Base-by-base conservation (phyloP, 768 basidiomycete species). In the Pulveroboletus sp. region DNA sequence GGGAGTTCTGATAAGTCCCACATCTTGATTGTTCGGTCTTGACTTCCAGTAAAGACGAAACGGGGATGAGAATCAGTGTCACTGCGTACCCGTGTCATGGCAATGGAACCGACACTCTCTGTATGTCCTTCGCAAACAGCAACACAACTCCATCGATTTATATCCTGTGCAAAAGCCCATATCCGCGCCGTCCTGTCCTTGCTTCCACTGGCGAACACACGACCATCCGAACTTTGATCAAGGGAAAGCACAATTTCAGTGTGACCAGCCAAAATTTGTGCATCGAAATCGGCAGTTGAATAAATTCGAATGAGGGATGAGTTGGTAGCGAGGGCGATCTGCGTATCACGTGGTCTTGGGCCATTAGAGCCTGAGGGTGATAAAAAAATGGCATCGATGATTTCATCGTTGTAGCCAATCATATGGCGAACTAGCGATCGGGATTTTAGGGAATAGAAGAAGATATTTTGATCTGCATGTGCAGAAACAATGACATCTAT, bases 391-490 rank as follows among this genome's bases (percentile, higher is more conserved):
- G 85, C 80, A 60, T 98, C 97, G 43, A 97, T 87, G 56, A 98
- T 94, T 68, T 98, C 95, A 68, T 99, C 97, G 66, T 98, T 98
- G 76, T 87, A 99, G 0, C 97, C 97, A 59, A 98, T 84, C 56
- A 98, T 71, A 58, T 97, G 95, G 16, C 89, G 85, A 2, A 76
- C 72, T 21, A 90, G 70, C 9, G 77, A 71, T 27, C 76, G 77
- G 1, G 81, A 80, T n/a, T 75, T 66, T 8, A 95, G 72, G 2
- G 90, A 93, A 67, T 94, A 84, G 70, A 92, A 92, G 40, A 94
- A 76, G 57, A 99, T 94, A 57, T 98, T 99, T 69, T 98, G 97
- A 67, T 99, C 95, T 20, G 90, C 93, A 64, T 95, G 94, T 14
- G 94, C 73, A 14, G 93, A 90, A 19, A 93, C 75, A 13, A 98